Percentiles rank a stretch among this genome's conserved stretches.
phyloP scores from a whole-genome alignment of 495 filamentous ascomycete species.

The Neurospora tetraspora region DNA sequence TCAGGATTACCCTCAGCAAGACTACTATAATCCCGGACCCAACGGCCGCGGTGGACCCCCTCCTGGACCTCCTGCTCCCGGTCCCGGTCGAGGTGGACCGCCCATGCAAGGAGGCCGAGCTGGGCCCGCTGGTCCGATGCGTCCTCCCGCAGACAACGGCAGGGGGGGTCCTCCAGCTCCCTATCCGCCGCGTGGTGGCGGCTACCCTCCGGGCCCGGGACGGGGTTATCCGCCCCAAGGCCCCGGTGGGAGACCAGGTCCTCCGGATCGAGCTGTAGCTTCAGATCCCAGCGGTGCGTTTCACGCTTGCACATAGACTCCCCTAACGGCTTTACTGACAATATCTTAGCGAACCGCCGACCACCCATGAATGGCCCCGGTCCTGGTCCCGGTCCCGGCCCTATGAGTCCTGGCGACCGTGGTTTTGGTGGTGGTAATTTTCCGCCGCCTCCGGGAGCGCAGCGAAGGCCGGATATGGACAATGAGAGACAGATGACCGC shows the following conservation, averaged over 20 bases:
- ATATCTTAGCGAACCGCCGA: conserved; percentile 20
- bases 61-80: conserved; percentile 1
- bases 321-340: conserved; percentile 1
- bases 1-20: conserved; percentile 42
- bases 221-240: conserved; percentile 32
- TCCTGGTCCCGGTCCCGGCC: conserved; percentile 1
- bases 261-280: conserved; percentile 19
- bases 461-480: conserved; percentile 34
- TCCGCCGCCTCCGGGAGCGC: conserved; percentile 49
- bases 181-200: conserved; percentile 22
- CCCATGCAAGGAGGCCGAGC: conserved; percentile 33
- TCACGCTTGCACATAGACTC: too few relatives aligned
- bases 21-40: conserved; percentile 36
- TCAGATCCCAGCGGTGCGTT: conserved; percentile 29
- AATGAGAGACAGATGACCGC: conserved; percentile 31
- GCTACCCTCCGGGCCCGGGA: conserved; percentile 22
- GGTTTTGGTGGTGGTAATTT: conserved; percentile 57
- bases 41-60: conserved; percentile 21
- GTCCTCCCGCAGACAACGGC: conserved; percentile 20
- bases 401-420: conserved; percentile 32
- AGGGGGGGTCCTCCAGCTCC: conserved; percentile 24
- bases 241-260: conserved; percentile 30
- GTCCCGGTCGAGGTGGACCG: conserved; percentile 27
- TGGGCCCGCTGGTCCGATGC: conserved; percentile 30
- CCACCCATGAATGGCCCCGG: conserved; percentile 19